Percentiles rank a stretch among this genome's conserved stretches.
Evolutionary conservation across 768 basidiomycete species (phyloP).

Genomic region (Hygrocybe coccinea): DNA sequence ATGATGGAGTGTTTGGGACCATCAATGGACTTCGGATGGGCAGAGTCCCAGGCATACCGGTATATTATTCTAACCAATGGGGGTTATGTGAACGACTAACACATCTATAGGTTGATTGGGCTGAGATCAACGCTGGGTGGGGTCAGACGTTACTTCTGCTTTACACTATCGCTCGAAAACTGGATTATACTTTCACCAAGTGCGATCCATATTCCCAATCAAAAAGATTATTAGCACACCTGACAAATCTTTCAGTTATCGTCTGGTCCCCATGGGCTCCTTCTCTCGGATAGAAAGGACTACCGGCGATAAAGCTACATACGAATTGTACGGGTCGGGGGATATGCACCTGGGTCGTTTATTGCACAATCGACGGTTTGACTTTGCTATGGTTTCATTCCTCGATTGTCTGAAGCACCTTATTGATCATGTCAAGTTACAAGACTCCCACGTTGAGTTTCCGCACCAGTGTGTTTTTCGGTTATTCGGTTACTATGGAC

Average conservation of each 20-base stretch:
- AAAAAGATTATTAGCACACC: background rate
- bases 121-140: slow-evolving; percentile 99
- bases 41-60: slow-evolving; percentile 77
- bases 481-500: background rate
- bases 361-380: slow-evolving; percentile 92
- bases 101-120: slow-evolving; percentile 82
- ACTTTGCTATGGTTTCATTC: slow-evolving; percentile 93
- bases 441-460: slow-evolving; percentile 70
- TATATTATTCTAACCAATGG: slow-evolving; percentile 31
- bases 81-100: slow-evolving; percentile 7
- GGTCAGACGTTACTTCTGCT: slow-evolving; percentile 90
- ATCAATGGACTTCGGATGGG: slow-evolving; percentile 94
- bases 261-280: slow-evolving; percentile 89
- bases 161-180: slow-evolving; percentile 86
- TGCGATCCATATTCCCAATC: slow-evolving; percentile 32
- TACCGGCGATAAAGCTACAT: slow-evolving; percentile 73
- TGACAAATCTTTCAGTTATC: slow-evolving; percentile 54
- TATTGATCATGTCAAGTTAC: slow-evolving; percentile 76
- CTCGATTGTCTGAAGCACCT: slow-evolving; percentile 92
- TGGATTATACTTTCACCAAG: slow-evolving; percentile 85
- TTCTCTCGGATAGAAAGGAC: slow-evolving; percentile 88
- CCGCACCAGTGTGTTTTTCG: slow-evolving; percentile 71
- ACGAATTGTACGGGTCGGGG: slow-evolving; percentile 93
- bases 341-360: slow-evolving; percentile 85
- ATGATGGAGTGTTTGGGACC: slow-evolving; percentile 94